Percentiles rank a stretch among this genome's conserved stretches.
These are phyloP conservation scores for Moricandia moricandioides DNA, from an alignment of 345 rosid species.

Conservation along the genomic window DNA sequence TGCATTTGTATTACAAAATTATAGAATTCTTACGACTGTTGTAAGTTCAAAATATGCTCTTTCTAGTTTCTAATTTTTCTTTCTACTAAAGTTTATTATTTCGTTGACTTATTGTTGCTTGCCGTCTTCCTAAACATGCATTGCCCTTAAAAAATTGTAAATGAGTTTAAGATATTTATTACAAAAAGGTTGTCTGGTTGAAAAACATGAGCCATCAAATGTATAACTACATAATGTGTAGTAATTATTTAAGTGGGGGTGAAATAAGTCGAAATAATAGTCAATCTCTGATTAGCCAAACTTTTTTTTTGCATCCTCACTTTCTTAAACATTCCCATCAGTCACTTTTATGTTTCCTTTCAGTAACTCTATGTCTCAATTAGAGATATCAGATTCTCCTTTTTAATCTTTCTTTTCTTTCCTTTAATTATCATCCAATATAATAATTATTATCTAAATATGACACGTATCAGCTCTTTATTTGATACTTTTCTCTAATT, in stretches of 20 bases:
- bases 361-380: slow-evolving; percentile 17
- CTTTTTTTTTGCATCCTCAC: slow-evolving; percentile 3
- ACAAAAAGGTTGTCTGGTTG: slow-evolving; percentile 29
- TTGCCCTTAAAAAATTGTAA: background rate
- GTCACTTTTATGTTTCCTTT: background rate
- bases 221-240: background rate
- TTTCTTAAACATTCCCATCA: slow-evolving; percentile 16
- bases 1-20: slow-evolving; percentile 9
- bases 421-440: slow-evolving; percentile 8
- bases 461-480: background rate
- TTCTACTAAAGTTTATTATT: no score
- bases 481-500: slow-evolving; percentile 4
- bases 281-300: slow-evolving; percentile 23
- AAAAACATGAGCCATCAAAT: slow-evolving; percentile 21
- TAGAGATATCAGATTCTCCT: slow-evolving; percentile 23
- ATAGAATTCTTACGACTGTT: background rate
- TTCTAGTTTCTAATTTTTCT: no score
- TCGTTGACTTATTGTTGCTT: no score
- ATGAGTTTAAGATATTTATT: slow-evolving; percentile 14
- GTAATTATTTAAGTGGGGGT: slow-evolving; percentile 9
- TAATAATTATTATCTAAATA: background rate
- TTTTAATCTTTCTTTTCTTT: slow-evolving; percentile 9
- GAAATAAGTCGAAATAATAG: slow-evolving; percentile 2
- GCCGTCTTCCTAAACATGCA: no score
- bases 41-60: background rate